Evolutionary conservation across 169 alveolate genomes (phyloP).

Genomic region (Plasmodium falciparum): DNA sequence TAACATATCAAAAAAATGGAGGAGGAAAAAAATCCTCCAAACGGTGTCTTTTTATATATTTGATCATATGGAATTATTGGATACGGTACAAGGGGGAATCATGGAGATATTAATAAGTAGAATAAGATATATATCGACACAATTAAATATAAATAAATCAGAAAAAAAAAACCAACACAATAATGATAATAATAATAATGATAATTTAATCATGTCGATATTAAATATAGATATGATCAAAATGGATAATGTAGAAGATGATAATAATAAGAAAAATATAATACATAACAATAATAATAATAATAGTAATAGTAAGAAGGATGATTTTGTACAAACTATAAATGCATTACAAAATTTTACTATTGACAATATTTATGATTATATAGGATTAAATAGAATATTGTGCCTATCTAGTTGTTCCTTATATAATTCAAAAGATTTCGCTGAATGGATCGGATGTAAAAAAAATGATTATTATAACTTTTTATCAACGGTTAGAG

Average conservation of each 20-base stretch:
- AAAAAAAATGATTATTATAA: conserved; percentile 81
- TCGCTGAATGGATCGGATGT: conserved; percentile 93
- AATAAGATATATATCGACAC: conserved; percentile 94
- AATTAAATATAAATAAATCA: conserved; percentile 77
- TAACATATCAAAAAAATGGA: conserved; percentile 94
- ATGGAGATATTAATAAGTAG: conserved; percentile 96
- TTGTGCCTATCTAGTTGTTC: conserved; percentile 67
- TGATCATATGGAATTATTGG: conserved; percentile 95
- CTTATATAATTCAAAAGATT: conserved; percentile 86
- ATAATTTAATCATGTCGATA: too few species aligned
- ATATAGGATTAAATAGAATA: conserved; percentile 59
- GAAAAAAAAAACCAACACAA: background rate
- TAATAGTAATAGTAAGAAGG: too few species aligned
- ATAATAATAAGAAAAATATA: background rate
- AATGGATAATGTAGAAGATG: background rate
- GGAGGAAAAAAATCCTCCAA: conserved; percentile 85
- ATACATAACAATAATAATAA: background rate
- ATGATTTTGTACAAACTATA: background rate
- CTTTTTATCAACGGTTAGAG: conserved; percentile 89
- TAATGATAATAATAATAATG: conserved; percentile 15
- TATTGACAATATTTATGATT: conserved; percentile 17
- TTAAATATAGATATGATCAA: background rate
- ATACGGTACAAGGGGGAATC: conserved; percentile 90
- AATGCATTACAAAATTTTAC: conserved; percentile 23
- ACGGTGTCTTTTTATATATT: conserved; percentile 92